Conservation (phyloP, 75 land plant genomes). For the Chamaecyparis obtusa region DNA sequence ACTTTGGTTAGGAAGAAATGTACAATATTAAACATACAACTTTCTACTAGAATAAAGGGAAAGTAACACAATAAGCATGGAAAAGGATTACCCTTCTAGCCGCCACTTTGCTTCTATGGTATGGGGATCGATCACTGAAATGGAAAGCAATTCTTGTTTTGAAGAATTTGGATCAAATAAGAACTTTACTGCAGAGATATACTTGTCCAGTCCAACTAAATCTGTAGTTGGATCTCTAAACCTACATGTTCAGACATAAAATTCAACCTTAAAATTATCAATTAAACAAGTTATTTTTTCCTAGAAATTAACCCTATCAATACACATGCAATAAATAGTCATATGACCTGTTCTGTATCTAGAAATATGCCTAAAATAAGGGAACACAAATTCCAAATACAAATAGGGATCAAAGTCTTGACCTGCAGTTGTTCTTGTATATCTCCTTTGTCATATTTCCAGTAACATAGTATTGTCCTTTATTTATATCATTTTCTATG, state of each 20-base stretch:
- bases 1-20: neutral
- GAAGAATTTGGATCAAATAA: constrained; percentile 41
- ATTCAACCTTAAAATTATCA: neutral
- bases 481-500: constrained; percentile 36
- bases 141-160: constrained; percentile 31
- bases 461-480: constrained; percentile 45
- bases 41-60: neutral
- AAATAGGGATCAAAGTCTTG: constrained; percentile 4
- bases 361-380: neutral
- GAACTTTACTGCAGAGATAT: constrained; percentile 36
- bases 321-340: neutral
- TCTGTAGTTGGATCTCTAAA: constrained; percentile 46
- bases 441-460: constrained; percentile 36
- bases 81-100: constrained; percentile 36
- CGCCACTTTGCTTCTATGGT: constrained; percentile 44
- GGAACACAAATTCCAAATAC: neutral
- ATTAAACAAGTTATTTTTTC: neutral
- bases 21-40: neutral
- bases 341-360: neutral
- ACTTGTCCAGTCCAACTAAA: constrained; percentile 33
- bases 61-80: neutral
- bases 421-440: constrained; percentile 44
- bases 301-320: neutral
- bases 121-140: constrained; percentile 29
- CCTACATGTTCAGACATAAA: constrained; percentile 13